Evolutionary conservation across 768 basidiomycete species (phyloP).

Genomic region (Solioccasus polychromus): DNA sequence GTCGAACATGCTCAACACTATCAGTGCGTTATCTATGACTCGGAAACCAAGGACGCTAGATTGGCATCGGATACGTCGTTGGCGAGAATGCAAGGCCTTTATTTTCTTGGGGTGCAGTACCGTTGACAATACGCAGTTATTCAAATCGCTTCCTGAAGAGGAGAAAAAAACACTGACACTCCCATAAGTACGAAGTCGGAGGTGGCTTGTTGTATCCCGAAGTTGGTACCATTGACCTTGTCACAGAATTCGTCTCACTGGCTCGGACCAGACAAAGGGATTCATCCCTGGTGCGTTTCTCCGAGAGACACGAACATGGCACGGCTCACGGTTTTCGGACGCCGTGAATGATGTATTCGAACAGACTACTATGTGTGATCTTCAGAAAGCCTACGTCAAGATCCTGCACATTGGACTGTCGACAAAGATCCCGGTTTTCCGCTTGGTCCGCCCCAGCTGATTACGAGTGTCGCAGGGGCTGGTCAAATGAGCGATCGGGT

Average conservation of each 20-base stretch:
- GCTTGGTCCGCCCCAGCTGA: constrained; percentile 44
- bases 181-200: constrained; percentile 47
- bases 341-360: constrained; percentile 35
- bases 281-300: constrained; percentile 22
- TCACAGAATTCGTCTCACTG: not conserved
- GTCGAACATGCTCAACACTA: constrained; percentile 28
- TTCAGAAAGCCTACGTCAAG: constrained; percentile 50
- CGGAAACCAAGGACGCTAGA: constrained; percentile 41
- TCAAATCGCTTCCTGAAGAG: constrained; percentile 39
- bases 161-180: constrained; percentile 54
- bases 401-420: constrained; percentile 36
- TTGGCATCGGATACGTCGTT: constrained; percentile 54
- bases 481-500: constrained; percentile 31
- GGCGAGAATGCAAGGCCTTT: constrained; percentile 30
- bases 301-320: not conserved
- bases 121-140: constrained; percentile 25
- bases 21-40: constrained; percentile 46
- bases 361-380: constrained; percentile 40
- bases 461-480: constrained; percentile 44
- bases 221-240: constrained; percentile 6
- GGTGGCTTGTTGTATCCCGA: constrained; percentile 34
- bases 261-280: constrained; percentile 17
- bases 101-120: not conserved
- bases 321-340: constrained; percentile 9
- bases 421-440: constrained; percentile 41